phyloP scores from a whole-genome alignment of 306 rosid species.

The Rosa multiflora region DNA sequence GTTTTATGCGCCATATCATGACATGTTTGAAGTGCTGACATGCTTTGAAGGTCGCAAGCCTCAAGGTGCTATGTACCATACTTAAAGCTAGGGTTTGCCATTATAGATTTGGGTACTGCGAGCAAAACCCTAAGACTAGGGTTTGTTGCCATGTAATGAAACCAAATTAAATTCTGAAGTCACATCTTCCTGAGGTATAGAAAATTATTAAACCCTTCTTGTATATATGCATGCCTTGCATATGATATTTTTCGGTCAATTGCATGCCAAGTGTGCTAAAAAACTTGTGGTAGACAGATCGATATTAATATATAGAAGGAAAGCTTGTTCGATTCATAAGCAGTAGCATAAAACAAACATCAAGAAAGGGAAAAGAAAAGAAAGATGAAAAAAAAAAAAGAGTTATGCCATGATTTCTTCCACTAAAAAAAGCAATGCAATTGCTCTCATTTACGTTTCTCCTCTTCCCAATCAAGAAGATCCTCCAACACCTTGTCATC shows the following conservation, averaged over 20 bases:
- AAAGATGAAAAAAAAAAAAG: background rate
- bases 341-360: background rate
- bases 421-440: background rate
- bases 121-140: background rate
- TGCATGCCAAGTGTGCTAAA: background rate
- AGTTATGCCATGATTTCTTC: background rate
- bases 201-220: background rate
- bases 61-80: background rate
- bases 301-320: background rate
- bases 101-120: background rate
- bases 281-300: background rate
- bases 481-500: conserved; percentile 74
- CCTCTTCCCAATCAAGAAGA: conserved; percentile 61
- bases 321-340: background rate
- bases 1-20: background rate
- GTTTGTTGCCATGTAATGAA: background rate
- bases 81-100: background rate
- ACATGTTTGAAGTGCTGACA: background rate
- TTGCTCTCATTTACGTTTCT: conserved; percentile 35
- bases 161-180: background rate
- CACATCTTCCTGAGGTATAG: background rate
- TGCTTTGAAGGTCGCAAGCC: background rate
- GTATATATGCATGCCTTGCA: background rate
- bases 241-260: background rate
- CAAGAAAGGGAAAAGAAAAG: background rate